phyloP scores from a whole-genome alignment of 352 stramenopile genomes.

The Globisporangium spiculum region DNA sequence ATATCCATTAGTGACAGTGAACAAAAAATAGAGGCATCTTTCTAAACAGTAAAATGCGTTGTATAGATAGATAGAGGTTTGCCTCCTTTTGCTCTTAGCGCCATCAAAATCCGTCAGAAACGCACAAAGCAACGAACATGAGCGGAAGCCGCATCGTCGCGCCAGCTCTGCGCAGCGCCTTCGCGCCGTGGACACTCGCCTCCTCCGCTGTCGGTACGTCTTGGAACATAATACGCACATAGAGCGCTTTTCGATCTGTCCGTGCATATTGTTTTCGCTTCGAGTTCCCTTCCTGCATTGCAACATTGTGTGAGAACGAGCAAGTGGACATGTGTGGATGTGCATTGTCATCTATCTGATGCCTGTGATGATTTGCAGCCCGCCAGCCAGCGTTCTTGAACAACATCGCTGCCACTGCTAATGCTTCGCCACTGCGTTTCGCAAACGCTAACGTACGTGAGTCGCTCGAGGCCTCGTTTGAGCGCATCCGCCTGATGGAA shows the following conservation, averaged over 20 bases:
- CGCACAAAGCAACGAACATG: conserved; percentile 14
- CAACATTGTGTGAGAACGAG: neutral
- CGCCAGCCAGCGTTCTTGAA: conserved; percentile 17
- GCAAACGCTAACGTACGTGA: conserved; percentile 17
- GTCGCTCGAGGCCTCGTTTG: conserved; percentile 26
- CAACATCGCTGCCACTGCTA: neutral
- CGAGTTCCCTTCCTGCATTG: conserved; percentile 13
- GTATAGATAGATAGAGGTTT: too few species aligned
- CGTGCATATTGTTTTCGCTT: neutral
- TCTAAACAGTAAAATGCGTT: too few species aligned
- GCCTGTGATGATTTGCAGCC: neutral
- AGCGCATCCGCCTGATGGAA: conserved; percentile 47
- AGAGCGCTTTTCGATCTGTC: neutral
- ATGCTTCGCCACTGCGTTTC: conserved; percentile 6
- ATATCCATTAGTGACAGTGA: too few species aligned
- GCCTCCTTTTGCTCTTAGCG: too few species aligned
- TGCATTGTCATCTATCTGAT: neutral
- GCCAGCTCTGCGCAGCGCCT: conserved; percentile 31
- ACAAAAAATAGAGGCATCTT: too few species aligned
- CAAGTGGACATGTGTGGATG: neutral
- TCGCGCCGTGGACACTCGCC: conserved; percentile 32
- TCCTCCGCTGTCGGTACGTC: conserved; percentile 17
- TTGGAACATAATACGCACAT: neutral
- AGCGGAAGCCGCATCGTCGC: conserved; percentile 20
- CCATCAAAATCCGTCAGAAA: conserved; percentile 18